phyloP scores from a whole-genome alignment of 345 rosid species.

The Eucalyptus marginata region DNA sequence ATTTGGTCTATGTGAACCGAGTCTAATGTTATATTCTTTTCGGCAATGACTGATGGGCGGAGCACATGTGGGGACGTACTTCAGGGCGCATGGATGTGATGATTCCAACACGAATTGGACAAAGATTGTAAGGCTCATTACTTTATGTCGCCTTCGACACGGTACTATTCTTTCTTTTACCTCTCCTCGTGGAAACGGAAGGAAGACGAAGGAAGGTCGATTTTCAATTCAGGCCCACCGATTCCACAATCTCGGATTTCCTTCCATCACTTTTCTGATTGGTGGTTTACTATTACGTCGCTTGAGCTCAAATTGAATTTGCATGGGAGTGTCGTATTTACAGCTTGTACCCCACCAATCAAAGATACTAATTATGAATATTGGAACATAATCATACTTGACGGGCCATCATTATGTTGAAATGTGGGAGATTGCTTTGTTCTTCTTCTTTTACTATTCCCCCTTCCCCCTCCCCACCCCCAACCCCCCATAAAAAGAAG shows the following conservation, averaged over 20 bases:
- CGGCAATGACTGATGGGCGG: neutral
- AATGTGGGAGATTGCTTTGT: neutral
- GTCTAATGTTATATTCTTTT: neutral
- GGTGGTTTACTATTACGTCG: neutral
- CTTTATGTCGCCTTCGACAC: neutral
- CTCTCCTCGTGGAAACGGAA: neutral
- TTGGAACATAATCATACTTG: neutral
- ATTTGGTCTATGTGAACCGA: neutral
- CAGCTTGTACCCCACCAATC: neutral
- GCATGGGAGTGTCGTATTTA: neutral
- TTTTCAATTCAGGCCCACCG: neutral
- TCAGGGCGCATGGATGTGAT: neutral
- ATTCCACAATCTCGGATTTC: neutral
- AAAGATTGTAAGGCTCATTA: neutral
- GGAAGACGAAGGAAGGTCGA: neutral
- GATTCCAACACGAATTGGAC: neutral
- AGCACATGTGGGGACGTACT: neutral
- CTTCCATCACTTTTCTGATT: neutral
- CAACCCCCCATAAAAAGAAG: accelerated
- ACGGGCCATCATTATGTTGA: neutral
- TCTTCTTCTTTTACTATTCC: neutral
- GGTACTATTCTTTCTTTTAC: neutral
- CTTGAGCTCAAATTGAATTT: neutral
- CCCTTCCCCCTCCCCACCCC: no score
- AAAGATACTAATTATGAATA: neutral